Evolutionary conservation across 441 rosid genomes (phyloP), one percentile per base, ranked within the genome.

Genomic region (Hura crepitans): DNA sequence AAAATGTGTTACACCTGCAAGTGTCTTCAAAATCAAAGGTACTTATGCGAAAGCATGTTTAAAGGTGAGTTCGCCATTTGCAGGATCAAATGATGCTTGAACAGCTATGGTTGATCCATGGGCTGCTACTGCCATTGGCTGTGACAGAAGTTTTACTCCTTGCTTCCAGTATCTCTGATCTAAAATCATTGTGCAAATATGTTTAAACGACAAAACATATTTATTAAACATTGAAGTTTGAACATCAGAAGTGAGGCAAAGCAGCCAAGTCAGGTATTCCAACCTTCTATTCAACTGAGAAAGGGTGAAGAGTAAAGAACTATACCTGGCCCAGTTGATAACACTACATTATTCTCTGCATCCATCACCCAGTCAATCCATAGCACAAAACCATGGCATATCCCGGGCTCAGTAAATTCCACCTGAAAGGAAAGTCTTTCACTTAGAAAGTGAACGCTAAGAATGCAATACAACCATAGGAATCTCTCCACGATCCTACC

Each of bases 311-410:
- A 43, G 53, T 68, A 61, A 69, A 65, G 6, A 20, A 47, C 45
- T 7, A 47, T 86, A 95, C 98, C 93, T 30, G 96, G 97, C 47
- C 99, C 91, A 15, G 91, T 84, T 59, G 97, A 84, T 74, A 88
- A 30, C 27, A 91, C 76, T 0, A 78, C 74, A 31, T 86, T 81
- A 58, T 83, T 80, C 66, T 82, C 82, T 23, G 84, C 71, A 80
- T 93, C 96, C 90, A 95, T 79, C 70, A 87, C 89, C 98, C 96
- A 91, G 73, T 95, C 99, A 66, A 95, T 83, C 99, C 99, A 91
- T 23, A 96, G 74, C 47, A 74, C 96, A 75, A 93, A 83, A 69
- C 97, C 96, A 71, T 96, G 98, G 82, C 97, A 96, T 28, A 78
- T 75, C 64, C 97, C 98, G 13, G 75, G 53, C 70, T 84, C 77